A percentile compares a stretch with the other conserved stretches of the same genome.
phyloP scores from a whole-genome alignment of 768 basidiomycete genomes.

The Hygrophoropsis aurantiaca region DNA sequence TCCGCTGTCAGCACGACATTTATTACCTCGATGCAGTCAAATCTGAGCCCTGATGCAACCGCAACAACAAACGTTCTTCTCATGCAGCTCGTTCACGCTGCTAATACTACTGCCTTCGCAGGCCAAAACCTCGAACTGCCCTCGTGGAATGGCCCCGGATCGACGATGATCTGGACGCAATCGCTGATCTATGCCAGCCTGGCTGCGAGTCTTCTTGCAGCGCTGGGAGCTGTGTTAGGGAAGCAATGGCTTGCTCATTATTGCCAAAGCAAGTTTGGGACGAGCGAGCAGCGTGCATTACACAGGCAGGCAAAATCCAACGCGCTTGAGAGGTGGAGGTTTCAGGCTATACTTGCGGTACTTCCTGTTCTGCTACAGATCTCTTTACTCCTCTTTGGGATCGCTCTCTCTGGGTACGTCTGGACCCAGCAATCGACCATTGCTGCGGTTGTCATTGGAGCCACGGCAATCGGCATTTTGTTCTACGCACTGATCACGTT shows the following conservation, averaged over 20 bases:
- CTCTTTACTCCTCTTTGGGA: constrained; percentile 9
- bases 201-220: constrained; percentile 18
- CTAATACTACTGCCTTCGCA: constrained; percentile 10
- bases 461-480: neutral
- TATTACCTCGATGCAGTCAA: constrained; percentile 34
- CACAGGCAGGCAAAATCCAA: constrained; percentile 9
- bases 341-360: constrained; percentile 7
- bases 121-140: constrained; percentile 5
- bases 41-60: constrained; percentile 29
- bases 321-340: constrained; percentile 12
- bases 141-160: constrained; percentile 16
- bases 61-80: constrained; percentile 28
- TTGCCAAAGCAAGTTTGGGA: constrained; percentile 9
- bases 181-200: constrained; percentile 19
- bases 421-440: constrained; percentile 5
- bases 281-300: constrained; percentile 12
- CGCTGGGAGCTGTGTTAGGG: constrained; percentile 18
- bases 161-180: constrained; percentile 13
- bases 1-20: constrained; percentile 40
- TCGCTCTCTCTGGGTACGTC: constrained; percentile 6
- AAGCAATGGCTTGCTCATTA: constrained; percentile 15
- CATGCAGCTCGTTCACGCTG: constrained; percentile 13
- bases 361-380: constrained; percentile 10
- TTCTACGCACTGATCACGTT: neutral
- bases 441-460: neutral